phyloP scores from a whole-genome alignment of 2,329 filamentous ascomycete genomes.

The Beauveria sp. region DNA sequence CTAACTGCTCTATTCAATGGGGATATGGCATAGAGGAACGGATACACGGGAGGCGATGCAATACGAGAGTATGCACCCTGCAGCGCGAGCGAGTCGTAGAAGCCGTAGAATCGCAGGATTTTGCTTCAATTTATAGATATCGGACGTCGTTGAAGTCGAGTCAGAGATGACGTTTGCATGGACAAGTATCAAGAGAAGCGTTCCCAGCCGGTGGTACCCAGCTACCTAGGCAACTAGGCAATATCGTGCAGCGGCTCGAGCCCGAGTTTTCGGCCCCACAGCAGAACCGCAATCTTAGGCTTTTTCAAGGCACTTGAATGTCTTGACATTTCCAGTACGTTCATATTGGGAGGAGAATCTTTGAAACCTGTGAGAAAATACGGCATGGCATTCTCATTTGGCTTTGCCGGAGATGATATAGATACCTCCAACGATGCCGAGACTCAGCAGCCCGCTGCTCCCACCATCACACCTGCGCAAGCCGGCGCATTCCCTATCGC shows the following conservation, averaged over 20 bases:
- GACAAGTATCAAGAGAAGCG: neutral
- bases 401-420: conserved; percentile 58
- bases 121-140: too few relatives aligned
- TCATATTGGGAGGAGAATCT: neutral
- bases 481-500: conserved; percentile 52
- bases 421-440: conserved; percentile 37
- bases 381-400: conserved; percentile 50
- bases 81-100: neutral
- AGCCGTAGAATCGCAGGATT: neutral
- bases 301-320: neutral
- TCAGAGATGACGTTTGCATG: neutral
- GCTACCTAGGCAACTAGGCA: too few relatives aligned
- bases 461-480: conserved; percentile 12
- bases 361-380: neutral
- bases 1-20: neutral
- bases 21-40: neutral
- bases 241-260: neutral
- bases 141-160: neutral
- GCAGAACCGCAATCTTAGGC: neutral
- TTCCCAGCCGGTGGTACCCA: neutral
- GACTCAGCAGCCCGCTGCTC: conserved; percentile 12
- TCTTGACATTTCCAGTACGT: neutral
- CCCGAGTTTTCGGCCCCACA: conserved; percentile 11
- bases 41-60: neutral
- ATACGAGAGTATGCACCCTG: neutral